Evolutionary conservation across 208 protist genomes (phyloP).

Genomic region (Acanthamoeba pearcei): DNA sequence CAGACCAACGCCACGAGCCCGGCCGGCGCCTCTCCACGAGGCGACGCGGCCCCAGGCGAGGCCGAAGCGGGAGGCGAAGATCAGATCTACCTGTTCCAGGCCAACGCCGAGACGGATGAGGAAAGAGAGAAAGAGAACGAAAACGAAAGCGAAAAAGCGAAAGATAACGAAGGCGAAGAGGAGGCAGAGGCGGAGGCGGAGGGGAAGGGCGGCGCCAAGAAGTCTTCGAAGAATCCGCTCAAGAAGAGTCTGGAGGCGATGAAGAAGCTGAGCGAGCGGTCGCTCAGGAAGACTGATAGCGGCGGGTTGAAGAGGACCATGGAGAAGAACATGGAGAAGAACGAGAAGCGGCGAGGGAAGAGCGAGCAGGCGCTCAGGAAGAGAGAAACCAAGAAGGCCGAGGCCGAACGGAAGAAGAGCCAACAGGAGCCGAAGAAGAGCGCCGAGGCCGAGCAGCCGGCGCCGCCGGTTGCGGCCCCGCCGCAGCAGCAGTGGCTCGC

Average conservation of each 20-base stretch:
- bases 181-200: neutral
- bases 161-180: no score
- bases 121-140: no score
- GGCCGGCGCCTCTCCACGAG: no score
- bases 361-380: neutral
- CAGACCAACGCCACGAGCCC: no score
- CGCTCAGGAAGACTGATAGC: neutral
- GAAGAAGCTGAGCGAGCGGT: constrained; percentile 21
- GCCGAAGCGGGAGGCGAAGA: neutral
- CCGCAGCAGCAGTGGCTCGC: neutral
- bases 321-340: neutral
- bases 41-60: neutral
- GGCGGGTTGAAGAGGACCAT: neutral
- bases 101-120: neutral
- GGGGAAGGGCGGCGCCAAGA: no score
- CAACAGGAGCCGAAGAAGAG: neutral
- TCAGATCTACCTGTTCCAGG: neutral
- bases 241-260: neutral
- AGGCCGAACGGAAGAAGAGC: neutral
- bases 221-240: neutral
- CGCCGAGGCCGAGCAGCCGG: neutral
- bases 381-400: neutral
- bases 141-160: no score
- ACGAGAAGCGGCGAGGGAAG: neutral
- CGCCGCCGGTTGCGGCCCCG: neutral